Conservation (phyloP, 768 basidiomycete species). For the Rhizopogon rudus region DNA sequence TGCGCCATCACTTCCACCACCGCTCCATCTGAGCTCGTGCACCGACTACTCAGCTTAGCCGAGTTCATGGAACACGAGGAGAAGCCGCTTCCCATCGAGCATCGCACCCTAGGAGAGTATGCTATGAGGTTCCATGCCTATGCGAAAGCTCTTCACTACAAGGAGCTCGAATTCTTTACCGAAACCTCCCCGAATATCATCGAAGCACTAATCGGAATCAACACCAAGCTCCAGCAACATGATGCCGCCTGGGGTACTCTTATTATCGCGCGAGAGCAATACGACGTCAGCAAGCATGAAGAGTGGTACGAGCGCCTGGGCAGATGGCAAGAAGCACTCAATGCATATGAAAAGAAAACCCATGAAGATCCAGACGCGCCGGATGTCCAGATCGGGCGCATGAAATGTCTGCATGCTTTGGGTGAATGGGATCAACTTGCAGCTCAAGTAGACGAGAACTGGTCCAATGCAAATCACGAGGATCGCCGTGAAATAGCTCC, state of each 20-base stretch:
- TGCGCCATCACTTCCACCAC: constrained; percentile 71
- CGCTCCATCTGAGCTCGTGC: constrained; percentile 85
- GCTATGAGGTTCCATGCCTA: constrained; percentile 92
- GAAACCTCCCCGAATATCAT: constrained; percentile 89
- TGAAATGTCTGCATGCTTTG: constrained; percentile 94
- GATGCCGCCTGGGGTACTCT: constrained; percentile 98
- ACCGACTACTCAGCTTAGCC: constrained; percentile 86
- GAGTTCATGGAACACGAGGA: constrained; percentile 99
- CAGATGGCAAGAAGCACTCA: constrained; percentile 91
- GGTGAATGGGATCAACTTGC: constrained; percentile 97
- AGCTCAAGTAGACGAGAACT: constrained; percentile 79
- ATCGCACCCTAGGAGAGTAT: constrained; percentile 89
- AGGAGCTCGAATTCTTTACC: constrained; percentile 93
- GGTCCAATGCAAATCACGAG: constrained; percentile 78
- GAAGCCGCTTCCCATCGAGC: constrained; percentile 89
- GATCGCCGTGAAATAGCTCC: constrained; percentile 90
- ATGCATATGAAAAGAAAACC: constrained; percentile 76
- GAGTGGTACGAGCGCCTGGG: constrained; percentile 98
- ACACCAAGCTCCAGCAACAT: constrained; percentile 93
- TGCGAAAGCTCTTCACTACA: constrained; percentile 97
- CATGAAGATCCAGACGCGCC: constrained; percentile 70
- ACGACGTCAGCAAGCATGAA: constrained; percentile 89
- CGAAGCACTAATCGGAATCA: constrained; percentile 93
- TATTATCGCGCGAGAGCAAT: constrained; percentile 82
- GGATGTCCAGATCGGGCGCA: constrained; percentile 80